Percentiles rank a stretch among this genome's conserved stretches.
These are phyloP conservation scores for Cyclostephanos tholiformis DNA, from an alignment of 108 stramenopile species.

Conservation along the genomic window DNA sequence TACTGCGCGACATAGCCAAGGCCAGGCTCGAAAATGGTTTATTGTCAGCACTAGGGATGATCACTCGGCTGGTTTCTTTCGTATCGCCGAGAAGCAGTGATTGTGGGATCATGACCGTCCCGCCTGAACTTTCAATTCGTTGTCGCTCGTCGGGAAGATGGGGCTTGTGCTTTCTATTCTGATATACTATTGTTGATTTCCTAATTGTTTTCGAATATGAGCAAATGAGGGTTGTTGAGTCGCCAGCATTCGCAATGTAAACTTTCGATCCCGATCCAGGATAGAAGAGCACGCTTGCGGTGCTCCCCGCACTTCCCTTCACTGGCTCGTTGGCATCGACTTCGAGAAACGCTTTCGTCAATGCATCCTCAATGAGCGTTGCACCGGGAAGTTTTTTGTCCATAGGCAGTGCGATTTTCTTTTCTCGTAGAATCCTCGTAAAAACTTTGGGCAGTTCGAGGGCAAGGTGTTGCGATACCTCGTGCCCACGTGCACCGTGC, in stretches of 20 bases:
- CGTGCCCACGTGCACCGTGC: conserved; percentile 70
- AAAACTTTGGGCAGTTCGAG: conserved; percentile 56
- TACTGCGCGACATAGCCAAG: conserved; percentile 76
- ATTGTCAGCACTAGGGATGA: conserved; percentile 40
- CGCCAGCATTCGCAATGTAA: conserved; percentile 77
- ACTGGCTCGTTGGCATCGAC: conserved; percentile 53
- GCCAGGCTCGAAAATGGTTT: conserved; percentile 45
- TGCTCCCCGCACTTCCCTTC: conserved; percentile 59
- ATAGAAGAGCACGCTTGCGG: conserved; percentile 67
- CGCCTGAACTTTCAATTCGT: conserved; percentile 68
- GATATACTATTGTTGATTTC: conserved; percentile 51
- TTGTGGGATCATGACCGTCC: conserved; percentile 57
- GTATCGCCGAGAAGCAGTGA: conserved; percentile 3
- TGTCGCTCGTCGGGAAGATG: conserved; percentile 60
- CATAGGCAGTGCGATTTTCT: conserved; percentile 2
- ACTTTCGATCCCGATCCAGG: conserved; percentile 56
- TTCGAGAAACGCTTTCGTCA: conserved; percentile 62
- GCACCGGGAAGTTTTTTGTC: background rate
- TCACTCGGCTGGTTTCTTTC: conserved; percentile 48
- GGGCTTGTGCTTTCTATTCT: conserved; percentile 64
- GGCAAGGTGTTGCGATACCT: conserved; percentile 56
- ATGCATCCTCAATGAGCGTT: conserved; percentile 24
- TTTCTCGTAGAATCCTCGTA: conserved; percentile 40
- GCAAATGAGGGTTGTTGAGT: conserved; percentile 63
- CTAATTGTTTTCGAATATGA: conserved; percentile 35